phyloP scores from a whole-genome alignment of 139 green algal species.

The Pleodorina starrii region DNA sequence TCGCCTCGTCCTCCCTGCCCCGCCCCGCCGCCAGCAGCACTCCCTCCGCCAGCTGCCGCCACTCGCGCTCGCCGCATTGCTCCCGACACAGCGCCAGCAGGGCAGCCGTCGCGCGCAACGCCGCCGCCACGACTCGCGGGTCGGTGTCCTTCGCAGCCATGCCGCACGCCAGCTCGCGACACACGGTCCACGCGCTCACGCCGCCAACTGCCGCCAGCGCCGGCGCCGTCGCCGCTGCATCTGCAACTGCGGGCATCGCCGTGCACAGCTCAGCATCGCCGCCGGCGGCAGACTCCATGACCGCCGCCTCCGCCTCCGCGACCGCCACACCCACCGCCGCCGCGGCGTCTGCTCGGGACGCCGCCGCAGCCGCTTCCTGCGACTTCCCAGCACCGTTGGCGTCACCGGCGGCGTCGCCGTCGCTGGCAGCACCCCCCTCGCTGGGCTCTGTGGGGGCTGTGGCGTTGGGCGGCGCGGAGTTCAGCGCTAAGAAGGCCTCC shows the following conservation, averaged over 20 bases:
- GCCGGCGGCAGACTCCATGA: no score
- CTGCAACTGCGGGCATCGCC: neutral
- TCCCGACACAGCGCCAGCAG: neutral
- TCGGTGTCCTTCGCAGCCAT: neutral
- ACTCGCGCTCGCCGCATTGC: neutral
- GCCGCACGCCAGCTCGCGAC: neutral
- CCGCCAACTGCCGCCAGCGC: neutral
- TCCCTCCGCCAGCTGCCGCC: neutral
- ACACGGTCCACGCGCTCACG: conserved; percentile 25
- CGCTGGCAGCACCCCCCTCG: no score
- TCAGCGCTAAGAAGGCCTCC: neutral
- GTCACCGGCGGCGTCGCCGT: no score
- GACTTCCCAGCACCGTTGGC: no score
- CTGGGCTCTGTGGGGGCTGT: no score
- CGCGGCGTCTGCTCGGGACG: no score
- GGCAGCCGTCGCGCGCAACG: neutral
- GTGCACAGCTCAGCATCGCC: neutral
- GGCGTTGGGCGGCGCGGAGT: no score
- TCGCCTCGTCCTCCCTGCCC: neutral
- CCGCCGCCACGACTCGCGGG: neutral
- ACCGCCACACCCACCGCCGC: no score
- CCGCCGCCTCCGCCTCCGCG: no score
- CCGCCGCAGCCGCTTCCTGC: no score
- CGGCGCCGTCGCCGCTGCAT: neutral
- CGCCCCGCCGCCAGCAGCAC: conserved; percentile 15